Percentiles rank a stretch among this genome's conserved stretches.
phyloP scores from a whole-genome alignment of 2,329 filamentous ascomycete genomes.

The Pseudogymnoascus pannorum region DNA sequence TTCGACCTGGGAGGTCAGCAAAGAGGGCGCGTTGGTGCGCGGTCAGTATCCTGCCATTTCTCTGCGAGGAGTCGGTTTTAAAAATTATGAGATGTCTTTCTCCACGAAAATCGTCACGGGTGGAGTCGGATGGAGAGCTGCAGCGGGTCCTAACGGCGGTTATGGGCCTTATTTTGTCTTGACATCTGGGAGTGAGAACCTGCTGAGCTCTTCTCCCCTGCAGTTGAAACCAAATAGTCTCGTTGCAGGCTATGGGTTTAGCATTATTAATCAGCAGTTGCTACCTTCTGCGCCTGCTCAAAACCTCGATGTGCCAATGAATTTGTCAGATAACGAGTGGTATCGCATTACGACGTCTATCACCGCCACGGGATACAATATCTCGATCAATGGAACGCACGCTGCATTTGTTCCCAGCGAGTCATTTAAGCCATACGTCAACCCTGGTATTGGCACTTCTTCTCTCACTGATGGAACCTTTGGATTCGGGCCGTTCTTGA shows the following conservation, averaged over 20 bases:
- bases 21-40: conserved; percentile 30
- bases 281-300: conserved; percentile 24
- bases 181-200: not conserved
- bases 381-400: conserved; percentile 25
- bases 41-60: conserved; percentile 29
- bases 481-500: conserved; percentile 36
- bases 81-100: conserved; percentile 34
- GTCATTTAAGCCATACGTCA: conserved; percentile 14
- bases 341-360: conserved; percentile 32
- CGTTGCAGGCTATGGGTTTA: conserved; percentile 29
- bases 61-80: conserved; percentile 19
- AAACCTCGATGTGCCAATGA: conserved; percentile 23
- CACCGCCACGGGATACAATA: conserved; percentile 22
- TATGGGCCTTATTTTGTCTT: conserved; percentile 14
- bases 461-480: conserved; percentile 28
- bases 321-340: conserved; percentile 31
- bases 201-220: not conserved
- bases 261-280: conserved; percentile 32
- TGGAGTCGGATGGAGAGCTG: conserved; percentile 34
- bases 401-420: conserved; percentile 11
- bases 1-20: conserved; percentile 30
- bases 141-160: conserved; percentile 14
- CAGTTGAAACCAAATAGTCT: conserved; percentile 28
- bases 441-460: conserved; percentile 11
- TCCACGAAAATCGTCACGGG: conserved; percentile 32